A percentile compares a stretch with the other conserved stretches of the same genome.
phyloP scores from a whole-genome alignment of 2,329 filamentous ascomycete genomes.

The Monilinia polystroma region DNA sequence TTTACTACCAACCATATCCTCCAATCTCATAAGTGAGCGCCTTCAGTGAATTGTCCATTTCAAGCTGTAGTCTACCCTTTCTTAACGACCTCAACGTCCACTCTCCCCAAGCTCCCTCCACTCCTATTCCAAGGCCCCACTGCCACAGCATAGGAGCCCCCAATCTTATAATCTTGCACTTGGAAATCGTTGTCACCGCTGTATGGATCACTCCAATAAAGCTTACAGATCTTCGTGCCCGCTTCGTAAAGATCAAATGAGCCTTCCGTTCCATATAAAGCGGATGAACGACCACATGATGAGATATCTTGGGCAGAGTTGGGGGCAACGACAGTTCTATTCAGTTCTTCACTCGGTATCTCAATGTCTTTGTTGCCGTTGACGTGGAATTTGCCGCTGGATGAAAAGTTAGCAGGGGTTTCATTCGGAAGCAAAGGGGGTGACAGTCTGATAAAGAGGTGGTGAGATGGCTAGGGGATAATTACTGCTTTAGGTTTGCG shows the following conservation, averaged over 20 bases:
- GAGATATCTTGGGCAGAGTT: neutral
- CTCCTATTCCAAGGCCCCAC: neutral
- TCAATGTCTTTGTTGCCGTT: neutral
- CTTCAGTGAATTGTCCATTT: neutral
- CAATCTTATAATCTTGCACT: neutral
- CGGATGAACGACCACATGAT: neutral
- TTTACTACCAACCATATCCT: neutral
- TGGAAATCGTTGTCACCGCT: neutral
- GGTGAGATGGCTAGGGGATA: neutral
- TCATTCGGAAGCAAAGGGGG: neutral
- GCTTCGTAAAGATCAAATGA: neutral
- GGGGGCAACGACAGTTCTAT: neutral
- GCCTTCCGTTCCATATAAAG: neutral
- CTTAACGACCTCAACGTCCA: neutral
- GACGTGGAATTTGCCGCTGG: neutral
- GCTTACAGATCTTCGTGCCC: neutral
- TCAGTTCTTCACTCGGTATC: neutral
- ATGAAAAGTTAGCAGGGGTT: neutral
- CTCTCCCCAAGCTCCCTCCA: neutral
- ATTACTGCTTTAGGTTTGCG: neutral
- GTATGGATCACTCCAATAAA: neutral
- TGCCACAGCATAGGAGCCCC: neutral
- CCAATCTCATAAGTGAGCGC: neutral
- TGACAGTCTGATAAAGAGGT: too few relatives aligned
- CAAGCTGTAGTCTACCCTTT: neutral